Base-by-base conservation (phyloP, 2,329 filamentous ascomycete genomes). In the Diatrype stigma region DNA sequence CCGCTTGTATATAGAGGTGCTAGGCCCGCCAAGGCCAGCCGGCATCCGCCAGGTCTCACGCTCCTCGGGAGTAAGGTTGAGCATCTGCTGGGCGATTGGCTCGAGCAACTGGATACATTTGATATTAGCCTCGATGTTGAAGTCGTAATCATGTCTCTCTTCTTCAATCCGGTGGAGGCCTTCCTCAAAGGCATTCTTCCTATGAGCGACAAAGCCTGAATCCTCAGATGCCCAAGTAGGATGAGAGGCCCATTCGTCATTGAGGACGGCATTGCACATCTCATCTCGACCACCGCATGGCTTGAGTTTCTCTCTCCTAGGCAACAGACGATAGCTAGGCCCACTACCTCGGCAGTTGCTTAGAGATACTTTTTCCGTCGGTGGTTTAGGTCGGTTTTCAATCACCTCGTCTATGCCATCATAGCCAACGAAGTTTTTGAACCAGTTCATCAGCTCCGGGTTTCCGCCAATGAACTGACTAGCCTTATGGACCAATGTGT, bases 141-240 rank as follows among this genome's bases (percentile, higher is more conserved):
- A 96, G 69, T 99, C 94, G 63, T 99, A 99, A 66, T 99, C 94
- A 65, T 99, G 94, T 4, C 94, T 88, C 68, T 99, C 94, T 70
- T 99, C 94, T 70, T 99, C 94, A 54, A 99, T 96, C 19, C 94
- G 82, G 66, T 99, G 94, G 8, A 99, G 82, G 30, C 89, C 89
- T 69, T 99, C 94, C 68, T 99, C 94, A 57, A 88, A 96, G 49
- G 87, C 84, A 62, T 99, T 99, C 80, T 99, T 99, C 55, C 93
- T 85, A 71, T 99, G 94, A 12, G 94, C 94, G 53, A 99, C 93
- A 62, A 99, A 99, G 0, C 94, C 94, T 42, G 90, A 96, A 66
- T 99, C 94, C 70, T 99, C 94, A 1, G 93, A 97, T 1, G 93
- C 94, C 94, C 94, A 99, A 0, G 94, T 99, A 3, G 94, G 94